Percentiles rank a stretch among this genome's conserved stretches.
Evolutionary conservation across 257 asterid species (phyloP).

Genomic region (Penstemon davidsonii): DNA sequence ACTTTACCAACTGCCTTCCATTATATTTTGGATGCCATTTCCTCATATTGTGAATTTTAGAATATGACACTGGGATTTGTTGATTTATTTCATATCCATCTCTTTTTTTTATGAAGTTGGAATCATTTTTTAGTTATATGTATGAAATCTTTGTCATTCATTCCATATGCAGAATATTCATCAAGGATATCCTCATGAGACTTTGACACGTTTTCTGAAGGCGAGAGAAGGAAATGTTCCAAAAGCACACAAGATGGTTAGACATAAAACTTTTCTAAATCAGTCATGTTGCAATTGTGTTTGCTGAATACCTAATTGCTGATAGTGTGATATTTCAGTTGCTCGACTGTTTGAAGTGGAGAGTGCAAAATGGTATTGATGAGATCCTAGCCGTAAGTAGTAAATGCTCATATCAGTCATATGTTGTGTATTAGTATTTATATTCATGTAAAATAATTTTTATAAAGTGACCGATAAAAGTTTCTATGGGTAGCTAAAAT

Average conservation of each 20-base stretch:
- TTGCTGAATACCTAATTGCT: constrained; percentile 26
- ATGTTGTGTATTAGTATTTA: neutral
- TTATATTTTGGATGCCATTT: neutral
- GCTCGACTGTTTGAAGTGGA: constrained; percentile 63
- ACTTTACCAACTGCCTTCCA: neutral
- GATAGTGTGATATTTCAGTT: constrained; percentile 49
- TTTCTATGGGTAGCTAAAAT: constrained; percentile 13
- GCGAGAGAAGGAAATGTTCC: constrained; percentile 73
- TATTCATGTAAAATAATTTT: neutral
- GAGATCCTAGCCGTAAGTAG: constrained; percentile 62
- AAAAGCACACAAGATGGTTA: constrained; percentile 69
- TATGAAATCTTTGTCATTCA: constrained; percentile 13
- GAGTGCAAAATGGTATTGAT: constrained; percentile 67
- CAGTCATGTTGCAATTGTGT: neutral
- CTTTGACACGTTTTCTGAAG: constrained; percentile 58
- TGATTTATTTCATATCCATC: no score
- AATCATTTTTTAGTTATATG: neutral
- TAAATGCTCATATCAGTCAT: neutral
- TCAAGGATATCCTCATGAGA: constrained; percentile 64
- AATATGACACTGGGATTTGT: neutral
- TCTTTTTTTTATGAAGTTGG: neutral
- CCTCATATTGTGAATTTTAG: neutral
- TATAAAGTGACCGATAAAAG: neutral
- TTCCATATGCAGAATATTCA: constrained; percentile 56
- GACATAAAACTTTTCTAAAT: constrained; percentile 17